These are phyloP conservation scores for Alternaria triticimaculans DNA, from an alignment of 2,329 filamentous ascomycete genomes.

Conservation along the genomic window DNA sequence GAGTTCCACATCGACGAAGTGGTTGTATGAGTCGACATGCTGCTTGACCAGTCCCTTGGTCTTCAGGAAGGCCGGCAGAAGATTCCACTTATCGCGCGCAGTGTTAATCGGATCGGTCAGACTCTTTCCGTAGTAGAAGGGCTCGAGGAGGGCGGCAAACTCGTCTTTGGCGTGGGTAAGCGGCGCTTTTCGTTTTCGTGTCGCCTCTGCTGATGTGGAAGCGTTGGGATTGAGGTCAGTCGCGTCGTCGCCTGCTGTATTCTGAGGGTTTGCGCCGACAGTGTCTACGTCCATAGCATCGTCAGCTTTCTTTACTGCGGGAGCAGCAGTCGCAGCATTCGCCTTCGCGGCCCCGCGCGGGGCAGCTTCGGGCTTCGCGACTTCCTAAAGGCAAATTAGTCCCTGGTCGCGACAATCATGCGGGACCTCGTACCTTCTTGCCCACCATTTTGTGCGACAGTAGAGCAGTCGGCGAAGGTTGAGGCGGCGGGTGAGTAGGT, in stretches of 20 bases:
- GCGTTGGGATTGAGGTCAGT: slow-evolving; percentile 25
- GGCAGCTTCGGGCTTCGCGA: slow-evolving; percentile 36
- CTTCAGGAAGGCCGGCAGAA: slow-evolving; percentile 95
- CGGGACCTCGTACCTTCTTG: slow-evolving; percentile 30
- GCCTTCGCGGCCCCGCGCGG: slow-evolving; percentile 40
- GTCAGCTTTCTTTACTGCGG: slow-evolving; percentile 17
- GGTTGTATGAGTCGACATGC: slow-evolving; percentile 98
- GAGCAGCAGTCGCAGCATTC: slow-evolving; percentile 24
- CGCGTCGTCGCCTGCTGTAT: slow-evolving; percentile 12
- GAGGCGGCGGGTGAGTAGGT: slow-evolving; percentile 18
- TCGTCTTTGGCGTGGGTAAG: slow-evolving; percentile 51
- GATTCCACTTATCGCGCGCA: slow-evolving; percentile 90
- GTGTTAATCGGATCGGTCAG: slow-evolving; percentile 74
- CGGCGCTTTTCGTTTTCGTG: slow-evolving; percentile 37
- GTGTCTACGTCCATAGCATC: slow-evolving; percentile 20
- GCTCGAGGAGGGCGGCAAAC: slow-evolving; percentile 70
- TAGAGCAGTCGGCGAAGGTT: slow-evolving; percentile 15
- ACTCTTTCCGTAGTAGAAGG: slow-evolving; percentile 73
- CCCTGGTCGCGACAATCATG: not conserved
- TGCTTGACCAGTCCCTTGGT: slow-evolving; percentile 97
- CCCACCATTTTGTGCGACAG: slow-evolving; percentile 37
- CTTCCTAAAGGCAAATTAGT: slow-evolving; percentile 32
- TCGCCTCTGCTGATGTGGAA: slow-evolving; percentile 31
- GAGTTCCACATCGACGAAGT: slow-evolving; percentile 94
- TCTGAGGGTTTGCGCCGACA: slow-evolving; percentile 6